A percentile compares a stretch with the other conserved stretches of the same genome.
These are phyloP conservation scores for Trichophyton mentagrophytes DNA, from an alignment of 2,329 filamentous ascomycete species.

Conservation along the genomic window DNA sequence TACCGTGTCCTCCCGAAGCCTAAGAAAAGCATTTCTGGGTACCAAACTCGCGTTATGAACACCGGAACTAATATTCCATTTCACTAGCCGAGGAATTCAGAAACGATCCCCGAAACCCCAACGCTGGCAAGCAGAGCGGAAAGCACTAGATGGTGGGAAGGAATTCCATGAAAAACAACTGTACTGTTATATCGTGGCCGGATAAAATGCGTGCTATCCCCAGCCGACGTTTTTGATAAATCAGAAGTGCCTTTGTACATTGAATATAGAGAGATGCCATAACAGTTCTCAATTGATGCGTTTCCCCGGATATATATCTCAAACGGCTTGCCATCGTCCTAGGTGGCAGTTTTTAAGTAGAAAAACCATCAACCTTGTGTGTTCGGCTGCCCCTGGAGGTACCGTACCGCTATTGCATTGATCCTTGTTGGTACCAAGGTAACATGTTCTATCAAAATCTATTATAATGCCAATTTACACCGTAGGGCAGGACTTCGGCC, in stretches of 20 bases:
- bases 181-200: constrained; percentile 1
- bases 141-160: constrained; percentile 22
- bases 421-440: too few relatives aligned
- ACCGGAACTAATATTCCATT: background rate
- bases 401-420: too few relatives aligned
- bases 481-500: too few relatives aligned
- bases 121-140: constrained; percentile 21
- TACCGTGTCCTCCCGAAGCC: background rate
- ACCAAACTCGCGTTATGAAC: background rate
- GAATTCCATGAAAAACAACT: background rate
- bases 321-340: background rate
- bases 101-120: constrained; percentile 81
- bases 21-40: background rate
- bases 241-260: constrained; percentile 12
- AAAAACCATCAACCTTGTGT: too few relatives aligned
- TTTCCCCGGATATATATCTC: background rate
- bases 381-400: too few relatives aligned
- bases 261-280: constrained; percentile 13
- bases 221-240: background rate
- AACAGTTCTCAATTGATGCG: constrained; percentile 1
- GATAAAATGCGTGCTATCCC: background rate
- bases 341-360: background rate
- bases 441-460: too few relatives aligned
- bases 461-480: too few relatives aligned
- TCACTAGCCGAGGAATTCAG: constrained; percentile 75